Conservation (phyloP, 306 rosid genomes). For the Trichosanthes truncata region DNA sequence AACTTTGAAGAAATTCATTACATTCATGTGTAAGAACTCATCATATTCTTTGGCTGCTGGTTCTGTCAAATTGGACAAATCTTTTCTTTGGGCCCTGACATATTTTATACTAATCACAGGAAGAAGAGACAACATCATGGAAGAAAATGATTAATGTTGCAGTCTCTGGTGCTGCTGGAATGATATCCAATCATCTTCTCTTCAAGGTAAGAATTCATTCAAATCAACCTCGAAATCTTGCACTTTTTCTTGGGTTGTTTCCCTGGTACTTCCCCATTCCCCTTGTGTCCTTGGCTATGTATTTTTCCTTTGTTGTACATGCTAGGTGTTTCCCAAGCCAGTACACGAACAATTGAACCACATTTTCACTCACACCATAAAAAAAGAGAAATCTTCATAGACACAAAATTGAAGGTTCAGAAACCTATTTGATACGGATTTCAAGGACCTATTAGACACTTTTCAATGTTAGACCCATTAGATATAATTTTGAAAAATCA, state of each 20-base stretch:
- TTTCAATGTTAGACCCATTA: no score
- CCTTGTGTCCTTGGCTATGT: neutral
- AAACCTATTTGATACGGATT: no score
- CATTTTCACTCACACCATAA: neutral
- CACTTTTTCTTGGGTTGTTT: neutral
- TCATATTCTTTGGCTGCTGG: neutral
- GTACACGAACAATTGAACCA: neutral
- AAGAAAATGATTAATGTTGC: constrained; percentile 77
- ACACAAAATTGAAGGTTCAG: no score
- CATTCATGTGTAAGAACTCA: neutral
- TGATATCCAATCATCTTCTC: constrained; percentile 92
- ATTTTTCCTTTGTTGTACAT: neutral
- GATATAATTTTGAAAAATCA: no score
- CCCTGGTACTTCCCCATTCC: neutral
- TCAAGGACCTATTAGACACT: no score
- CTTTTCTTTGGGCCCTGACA: neutral
- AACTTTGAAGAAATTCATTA: neutral
- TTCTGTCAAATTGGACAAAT: neutral
- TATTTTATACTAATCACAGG: constrained; percentile 33
- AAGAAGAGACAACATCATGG: constrained; percentile 92
- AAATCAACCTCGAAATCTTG: neutral
- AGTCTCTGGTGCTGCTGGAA: constrained; percentile 98
- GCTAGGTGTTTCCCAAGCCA: neutral
- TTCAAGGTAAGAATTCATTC: constrained; percentile 53
- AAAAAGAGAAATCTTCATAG: no score